These are phyloP conservation scores for Pseudohalonectria lignicola DNA, from an alignment of 2,329 filamentous ascomycete species.

Conservation along the genomic window DNA sequence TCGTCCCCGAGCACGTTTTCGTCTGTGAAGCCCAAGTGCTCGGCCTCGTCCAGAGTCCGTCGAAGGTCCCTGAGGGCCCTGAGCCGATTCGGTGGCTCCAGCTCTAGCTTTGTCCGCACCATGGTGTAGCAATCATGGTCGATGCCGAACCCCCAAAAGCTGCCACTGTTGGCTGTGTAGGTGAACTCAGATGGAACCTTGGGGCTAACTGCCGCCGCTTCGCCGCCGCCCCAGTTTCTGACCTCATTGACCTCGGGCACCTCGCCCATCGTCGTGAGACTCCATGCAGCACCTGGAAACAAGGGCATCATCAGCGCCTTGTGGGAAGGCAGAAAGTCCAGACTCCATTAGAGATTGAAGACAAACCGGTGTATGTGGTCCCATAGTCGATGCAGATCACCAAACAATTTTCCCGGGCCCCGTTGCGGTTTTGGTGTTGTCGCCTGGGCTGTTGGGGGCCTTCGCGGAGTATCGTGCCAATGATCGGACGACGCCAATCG, in stretches of 20 bases:
- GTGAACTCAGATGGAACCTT: conserved; percentile 2
- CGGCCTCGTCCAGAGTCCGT: neutral
- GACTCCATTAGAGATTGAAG: too few relatives aligned
- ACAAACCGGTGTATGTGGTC: neutral
- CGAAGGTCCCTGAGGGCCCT: neutral
- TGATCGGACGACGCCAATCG: too few relatives aligned
- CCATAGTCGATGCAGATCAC: neutral
- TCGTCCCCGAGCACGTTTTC: neutral
- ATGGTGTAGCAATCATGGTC: neutral
- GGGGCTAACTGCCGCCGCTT: too few relatives aligned
- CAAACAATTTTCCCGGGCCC: too few relatives aligned
- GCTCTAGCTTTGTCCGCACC: conserved; percentile 1
- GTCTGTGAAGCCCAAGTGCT: neutral
- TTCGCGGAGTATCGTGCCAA: too few relatives aligned
- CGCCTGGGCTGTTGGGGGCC: too few relatives aligned
- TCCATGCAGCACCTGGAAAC: neutral
- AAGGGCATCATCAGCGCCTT: neutral
- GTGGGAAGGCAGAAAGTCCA: too few relatives aligned
- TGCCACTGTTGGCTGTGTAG: neutral
- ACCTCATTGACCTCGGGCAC: neutral
- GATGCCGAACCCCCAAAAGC: conserved; percentile 1
- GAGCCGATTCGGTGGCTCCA: neutral
- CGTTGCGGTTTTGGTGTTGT: too few relatives aligned
- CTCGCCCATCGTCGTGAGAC: neutral
- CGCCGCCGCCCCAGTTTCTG: neutral